Conservation (phyloP, 2,329 filamentous ascomycete genomes). For the Xylariaceae sp. region DNA sequence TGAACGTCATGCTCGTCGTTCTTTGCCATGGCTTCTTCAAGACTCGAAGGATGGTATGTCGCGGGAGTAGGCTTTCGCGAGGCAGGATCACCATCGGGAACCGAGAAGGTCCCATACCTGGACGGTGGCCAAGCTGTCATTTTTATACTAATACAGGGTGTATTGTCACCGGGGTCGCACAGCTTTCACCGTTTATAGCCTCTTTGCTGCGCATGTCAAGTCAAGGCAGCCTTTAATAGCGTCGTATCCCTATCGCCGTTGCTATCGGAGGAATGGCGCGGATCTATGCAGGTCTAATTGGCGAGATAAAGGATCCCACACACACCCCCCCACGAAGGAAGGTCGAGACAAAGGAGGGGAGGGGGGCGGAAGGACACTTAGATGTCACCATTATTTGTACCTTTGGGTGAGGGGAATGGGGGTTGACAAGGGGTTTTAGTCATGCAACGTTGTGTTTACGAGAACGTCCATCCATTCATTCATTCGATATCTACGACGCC, state of each 20-base stretch:
- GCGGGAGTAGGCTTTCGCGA: not conserved
- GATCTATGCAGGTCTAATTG: not conserved
- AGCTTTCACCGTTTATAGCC: not conserved
- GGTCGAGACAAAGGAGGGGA: not conserved
- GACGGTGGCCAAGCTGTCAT: not conserved
- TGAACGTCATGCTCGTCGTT: constrained; percentile 7
- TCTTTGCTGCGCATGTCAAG: not conserved
- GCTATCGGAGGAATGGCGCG: not conserved
- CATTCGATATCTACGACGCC: not conserved
- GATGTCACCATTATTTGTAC: not conserved
- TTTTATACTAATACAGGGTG: not conserved
- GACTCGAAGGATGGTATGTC: not conserved
- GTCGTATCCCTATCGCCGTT: not conserved
- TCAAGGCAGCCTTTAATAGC: not conserved
- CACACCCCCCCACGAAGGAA: not conserved
- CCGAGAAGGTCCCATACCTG: not conserved
- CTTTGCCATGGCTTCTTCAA: constrained; percentile 12
- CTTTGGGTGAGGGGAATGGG: not conserved
- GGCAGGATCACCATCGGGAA: not conserved
- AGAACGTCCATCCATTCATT: not conserved
- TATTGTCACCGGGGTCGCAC: not conserved
- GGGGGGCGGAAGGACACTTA: not conserved
- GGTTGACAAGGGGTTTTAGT: not conserved
- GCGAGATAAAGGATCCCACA: not conserved
- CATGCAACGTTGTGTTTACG: not conserved